Base-by-base conservation (phyloP, 768 basidiomycete species). In the Termitomyces sp. region DNA sequence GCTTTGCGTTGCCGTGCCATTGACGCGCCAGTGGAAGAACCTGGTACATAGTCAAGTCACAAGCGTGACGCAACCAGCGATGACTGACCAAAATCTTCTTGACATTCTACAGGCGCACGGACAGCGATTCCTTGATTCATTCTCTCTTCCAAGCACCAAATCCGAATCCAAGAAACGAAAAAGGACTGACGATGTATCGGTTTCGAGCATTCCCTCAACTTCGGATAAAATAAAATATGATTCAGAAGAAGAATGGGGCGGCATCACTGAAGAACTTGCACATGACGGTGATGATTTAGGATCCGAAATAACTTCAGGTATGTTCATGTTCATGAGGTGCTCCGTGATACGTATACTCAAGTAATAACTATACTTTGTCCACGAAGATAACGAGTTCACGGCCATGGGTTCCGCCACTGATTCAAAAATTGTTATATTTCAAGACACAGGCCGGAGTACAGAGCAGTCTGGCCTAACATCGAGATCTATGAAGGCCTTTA, bases 401-500 rank as follows among this genome's bases (percentile, higher is more conserved):
- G 73, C 75, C 6, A 67, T 66, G 42, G 73, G 67, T 42, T 66
- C 69, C 22, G 45, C 45, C 43, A 68, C 63, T 9, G 62, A 65
- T 47, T 74, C 79, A 26, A 74, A 82, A 53, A 78, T 90, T 16
- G 77, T 87, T 1, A 77, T 90, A 0, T 92, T 90, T 69, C 69
- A 72, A 9, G 82, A 82, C 50, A 55, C 43, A 13, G 20, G 42
- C 24, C 22, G 30, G 13, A 55, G 6, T 34, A 33, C 37, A 51
- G 43, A 46, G 27, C 58, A 3, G 40, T 69, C 66, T 43, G 62
- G 64, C 56, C 63, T 62, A 36, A 64, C 59, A 34, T 53, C 68
- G 24, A 83, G 76, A 68, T 71, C 75, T 4, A 80, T 74, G 70
- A 90, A 82, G 66, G 78, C 86, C 0, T 93, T 93, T 67, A 92